Base-by-base conservation (phyloP, 2,329 filamentous ascomycete species). In the Pseudogymnoascus sp. region DNA sequence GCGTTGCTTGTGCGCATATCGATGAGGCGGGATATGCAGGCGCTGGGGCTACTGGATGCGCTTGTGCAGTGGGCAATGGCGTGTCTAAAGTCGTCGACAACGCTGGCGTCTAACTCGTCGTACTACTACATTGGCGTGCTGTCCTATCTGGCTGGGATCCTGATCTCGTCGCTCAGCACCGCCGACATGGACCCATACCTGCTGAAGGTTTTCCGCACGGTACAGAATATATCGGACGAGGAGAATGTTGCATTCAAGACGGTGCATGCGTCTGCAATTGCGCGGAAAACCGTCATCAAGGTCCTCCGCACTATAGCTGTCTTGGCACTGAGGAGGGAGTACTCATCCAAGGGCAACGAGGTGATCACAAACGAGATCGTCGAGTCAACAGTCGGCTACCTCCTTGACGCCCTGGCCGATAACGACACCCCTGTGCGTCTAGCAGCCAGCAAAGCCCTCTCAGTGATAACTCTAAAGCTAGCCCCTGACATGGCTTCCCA, bases 371-470 rank as follows among this genome's bases (percentile, higher is more conserved):
- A 55, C 38, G 80, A 81, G 59, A 77, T 88, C 70, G 72, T 95
- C 13, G 92, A 97, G 73, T 85, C 86, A 28, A 82, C 88, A 3
- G 90, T 99, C 65, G 88, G 91, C 59, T 85, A 89, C 67, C 79
- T 96, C 2, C 79, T 99, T 2, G 86, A 90, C 62, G 80, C 82
- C 10, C 76, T 97, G 1, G 84, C 84, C 1, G 94, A 99, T 71
- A 89, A 89, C 62, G 92, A 97, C 68, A 96, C 92, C 0, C 90
- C 91, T 0, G 92, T 99, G 10, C 81, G 94, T 35, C 83, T 96
- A 67, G 88, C 92, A 30, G 90, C 92, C 18, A 96, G 91, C 71
- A 99, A 99, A 74, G 89, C 91, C 3, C 81, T 97, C 45, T 95
- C 91, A 72, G 81, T 95, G 59, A 84, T 97, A 65, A 87, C 92